A percentile compares a stretch with the other conserved stretches of the same genome.
phyloP scores from a whole-genome alignment of 352 stramenopile species.

The Globisporangium spinosum region DNA sequence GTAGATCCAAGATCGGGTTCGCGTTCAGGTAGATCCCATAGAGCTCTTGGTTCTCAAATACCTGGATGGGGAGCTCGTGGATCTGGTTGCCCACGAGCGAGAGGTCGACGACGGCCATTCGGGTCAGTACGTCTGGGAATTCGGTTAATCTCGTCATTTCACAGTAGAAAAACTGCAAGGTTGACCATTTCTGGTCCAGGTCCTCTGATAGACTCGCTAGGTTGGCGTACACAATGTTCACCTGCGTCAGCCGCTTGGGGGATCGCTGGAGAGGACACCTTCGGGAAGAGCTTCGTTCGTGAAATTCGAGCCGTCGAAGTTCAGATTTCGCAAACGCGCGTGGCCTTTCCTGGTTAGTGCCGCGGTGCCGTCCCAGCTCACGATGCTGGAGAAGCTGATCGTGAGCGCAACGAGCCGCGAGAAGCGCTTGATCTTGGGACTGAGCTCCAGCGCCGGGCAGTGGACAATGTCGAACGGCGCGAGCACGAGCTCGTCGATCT shows the following conservation, averaged over 20 bases:
- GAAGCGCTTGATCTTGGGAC: constrained; percentile 24
- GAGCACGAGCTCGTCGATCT: constrained; percentile 23
- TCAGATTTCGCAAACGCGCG: constrained; percentile 23
- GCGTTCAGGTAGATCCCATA: constrained; percentile 14
- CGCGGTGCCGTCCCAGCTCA: constrained; percentile 22
- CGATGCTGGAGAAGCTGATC: constrained; percentile 39
- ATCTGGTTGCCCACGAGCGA: constrained; percentile 25
- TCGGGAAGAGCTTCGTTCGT: constrained; percentile 26
- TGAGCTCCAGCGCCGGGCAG: constrained; percentile 32
- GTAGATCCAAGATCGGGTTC: constrained; percentile 22
- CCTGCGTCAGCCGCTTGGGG: constrained; percentile 22
- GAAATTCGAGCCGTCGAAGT: constrained; percentile 28
- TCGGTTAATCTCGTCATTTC: constrained; percentile 4
- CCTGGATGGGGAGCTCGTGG: constrained; percentile 3
- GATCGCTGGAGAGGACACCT: constrained; percentile 28
- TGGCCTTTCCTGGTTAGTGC: constrained; percentile 23
- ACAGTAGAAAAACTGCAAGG: constrained; percentile 13
- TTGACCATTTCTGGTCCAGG: constrained; percentile 32
- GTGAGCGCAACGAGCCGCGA: constrained; percentile 31
- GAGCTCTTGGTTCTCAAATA: constrained; percentile 7
- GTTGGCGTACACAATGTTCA: constrained; percentile 32
- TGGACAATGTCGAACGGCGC: constrained; percentile 34
- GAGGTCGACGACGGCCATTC: constrained; percentile 6
- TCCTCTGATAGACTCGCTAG: constrained; percentile 29
- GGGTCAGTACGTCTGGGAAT: constrained; percentile 4